Percentiles rank a stretch among this genome's conserved stretches.
These are phyloP conservation scores for Diaporthe citrichinensis DNA, from an alignment of 2,329 filamentous ascomycete genomes.

Conservation along the genomic window DNA sequence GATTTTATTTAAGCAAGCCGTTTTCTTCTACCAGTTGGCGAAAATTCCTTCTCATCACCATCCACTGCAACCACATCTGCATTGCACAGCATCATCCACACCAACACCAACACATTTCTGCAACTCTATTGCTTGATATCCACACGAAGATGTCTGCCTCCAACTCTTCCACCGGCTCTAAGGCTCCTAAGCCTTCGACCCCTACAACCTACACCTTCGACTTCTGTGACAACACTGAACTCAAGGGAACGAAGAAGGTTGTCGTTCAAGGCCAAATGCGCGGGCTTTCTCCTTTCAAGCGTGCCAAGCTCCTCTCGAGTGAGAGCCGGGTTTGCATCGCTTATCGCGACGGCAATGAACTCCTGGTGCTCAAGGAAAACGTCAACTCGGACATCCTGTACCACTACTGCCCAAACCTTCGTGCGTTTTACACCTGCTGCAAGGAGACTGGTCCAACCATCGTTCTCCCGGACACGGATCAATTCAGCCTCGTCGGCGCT, in stretches of 20 bases:
- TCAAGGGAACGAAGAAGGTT: background rate
- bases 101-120: background rate
- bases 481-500: background rate
- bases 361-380: background rate
- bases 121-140: background rate
- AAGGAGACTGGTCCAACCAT: background rate
- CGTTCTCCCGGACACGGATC: background rate
- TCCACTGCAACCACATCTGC: background rate
- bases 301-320: background rate
- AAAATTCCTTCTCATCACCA: background rate
- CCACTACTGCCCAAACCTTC: background rate
- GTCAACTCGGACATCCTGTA: background rate
- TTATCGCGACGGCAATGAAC: background rate
- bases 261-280: background rate
- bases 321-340: background rate
- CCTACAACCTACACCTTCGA: background rate
- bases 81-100: background rate
- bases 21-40: background rate
- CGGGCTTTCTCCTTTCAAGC: background rate
- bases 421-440: background rate
- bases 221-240: background rate
- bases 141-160: background rate
- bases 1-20: background rate
- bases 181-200: background rate
- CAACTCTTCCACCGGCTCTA: background rate